These are phyloP conservation scores for Coemansia linderi DNA, from an alignment of 371 early-diverging fungal species.

Conservation along the genomic window DNA sequence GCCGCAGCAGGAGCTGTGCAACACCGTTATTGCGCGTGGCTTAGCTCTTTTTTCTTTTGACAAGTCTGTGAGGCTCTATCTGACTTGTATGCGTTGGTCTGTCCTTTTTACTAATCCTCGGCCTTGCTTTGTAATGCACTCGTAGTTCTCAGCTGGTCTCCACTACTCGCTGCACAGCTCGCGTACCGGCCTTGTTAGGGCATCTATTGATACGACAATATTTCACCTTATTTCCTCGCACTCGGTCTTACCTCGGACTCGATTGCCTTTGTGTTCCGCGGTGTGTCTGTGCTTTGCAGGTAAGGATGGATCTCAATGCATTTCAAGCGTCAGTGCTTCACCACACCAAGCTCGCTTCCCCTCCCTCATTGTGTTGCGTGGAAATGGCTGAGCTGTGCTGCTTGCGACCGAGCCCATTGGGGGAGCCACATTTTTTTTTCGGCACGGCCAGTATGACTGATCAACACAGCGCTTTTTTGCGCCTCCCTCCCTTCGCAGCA, in stretches of 20 bases:
- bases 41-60: too few species aligned
- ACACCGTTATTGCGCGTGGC: background rate
- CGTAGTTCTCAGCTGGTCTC: conserved; percentile 4
- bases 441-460: background rate
- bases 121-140: background rate
- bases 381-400: background rate
- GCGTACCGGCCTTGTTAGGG: background rate
- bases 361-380: background rate
- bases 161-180: background rate
- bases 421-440: background rate
- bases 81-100: conserved; percentile 1
- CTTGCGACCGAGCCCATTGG: background rate
- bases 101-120: background rate
- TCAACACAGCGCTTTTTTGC: conserved; percentile 5
- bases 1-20: background rate
- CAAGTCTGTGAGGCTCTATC: background rate
- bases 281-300: conserved; percentile 8
- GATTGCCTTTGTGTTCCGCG: background rate
- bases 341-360: background rate
- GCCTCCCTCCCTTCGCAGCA: background rate
- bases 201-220: background rate
- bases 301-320: background rate
- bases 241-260: background rate
- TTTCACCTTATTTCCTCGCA: background rate
- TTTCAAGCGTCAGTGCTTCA: background rate